These are phyloP conservation scores for Pseudodiploospora longispora DNA, from an alignment of 2,329 filamentous ascomycete species.

Conservation along the genomic window DNA sequence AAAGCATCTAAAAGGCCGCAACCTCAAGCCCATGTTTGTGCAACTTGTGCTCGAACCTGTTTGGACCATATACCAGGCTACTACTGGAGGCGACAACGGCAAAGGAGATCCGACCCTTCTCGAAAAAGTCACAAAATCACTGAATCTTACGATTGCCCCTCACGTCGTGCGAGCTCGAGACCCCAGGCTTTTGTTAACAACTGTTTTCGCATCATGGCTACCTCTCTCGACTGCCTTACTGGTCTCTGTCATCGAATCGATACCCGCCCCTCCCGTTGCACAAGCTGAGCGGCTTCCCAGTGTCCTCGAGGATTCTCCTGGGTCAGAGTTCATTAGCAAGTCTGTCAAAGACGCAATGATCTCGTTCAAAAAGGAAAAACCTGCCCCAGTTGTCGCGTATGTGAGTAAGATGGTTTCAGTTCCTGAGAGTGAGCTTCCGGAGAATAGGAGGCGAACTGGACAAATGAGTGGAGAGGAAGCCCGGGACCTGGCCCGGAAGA, in stretches of 20 bases:
- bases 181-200: constrained; percentile 71
- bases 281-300: constrained; percentile 74
- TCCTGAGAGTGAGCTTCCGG: constrained; percentile 81
- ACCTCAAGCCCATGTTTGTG: constrained; percentile 94
- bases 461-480: constrained; percentile 85
- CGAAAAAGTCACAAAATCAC: constrained; percentile 91
- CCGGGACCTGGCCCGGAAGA: constrained; percentile 75
- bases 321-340: constrained; percentile 60
- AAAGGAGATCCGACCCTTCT: constrained; percentile 75
- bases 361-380: constrained; percentile 60
- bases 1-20: constrained; percentile 87
- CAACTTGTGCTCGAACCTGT: constrained; percentile 92
- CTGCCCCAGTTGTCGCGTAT: constrained; percentile 81
- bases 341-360: constrained; percentile 73
- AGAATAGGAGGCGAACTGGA: constrained; percentile 67
- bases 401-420: constrained; percentile 98
- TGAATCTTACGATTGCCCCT: constrained; percentile 75
- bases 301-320: constrained; percentile 73
- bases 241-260: constrained; percentile 86
- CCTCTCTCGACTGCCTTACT: constrained; percentile 86
- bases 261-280: constrained; percentile 74
- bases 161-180: constrained; percentile 80
- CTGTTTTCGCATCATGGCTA: constrained; percentile 83
- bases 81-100: constrained; percentile 70
- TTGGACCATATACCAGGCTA: constrained; percentile 92